These are phyloP conservation scores for Podospora conica DNA, from an alignment of 495 filamentous ascomycete genomes.

Conservation along the genomic window DNA sequence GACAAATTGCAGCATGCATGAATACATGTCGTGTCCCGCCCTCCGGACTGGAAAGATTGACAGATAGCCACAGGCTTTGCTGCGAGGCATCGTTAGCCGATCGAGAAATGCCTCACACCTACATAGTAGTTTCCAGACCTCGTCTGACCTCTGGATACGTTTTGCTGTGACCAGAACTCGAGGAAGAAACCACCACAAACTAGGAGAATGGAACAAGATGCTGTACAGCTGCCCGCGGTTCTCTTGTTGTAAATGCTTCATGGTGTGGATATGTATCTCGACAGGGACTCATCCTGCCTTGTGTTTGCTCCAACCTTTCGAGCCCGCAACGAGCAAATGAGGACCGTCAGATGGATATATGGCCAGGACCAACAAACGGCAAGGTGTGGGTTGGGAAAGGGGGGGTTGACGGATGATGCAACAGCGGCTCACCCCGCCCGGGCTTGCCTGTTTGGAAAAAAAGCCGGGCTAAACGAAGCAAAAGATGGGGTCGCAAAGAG, in stretches of 20 bases:
- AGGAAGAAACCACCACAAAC: not conserved
- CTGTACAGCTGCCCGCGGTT: not conserved
- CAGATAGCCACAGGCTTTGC: slow-evolving; percentile 5
- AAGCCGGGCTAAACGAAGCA: not conserved
- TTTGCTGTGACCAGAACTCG: not conserved
- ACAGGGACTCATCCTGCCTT: not conserved
- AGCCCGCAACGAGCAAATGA: not conserved
- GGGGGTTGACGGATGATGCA: slow-evolving; percentile 18
- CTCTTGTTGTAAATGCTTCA: not conserved
- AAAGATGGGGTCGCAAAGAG: slow-evolving; percentile 5
- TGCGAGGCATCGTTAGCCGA: slow-evolving; percentile 11
- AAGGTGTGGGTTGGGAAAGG: slow-evolving; percentile 12
- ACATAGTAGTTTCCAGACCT: not conserved
- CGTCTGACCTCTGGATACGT: not conserved
- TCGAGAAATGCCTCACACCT: slow-evolving; percentile 22
- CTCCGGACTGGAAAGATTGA: slow-evolving; percentile 14
- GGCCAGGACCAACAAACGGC: not conserved
- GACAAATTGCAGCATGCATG: slow-evolving; percentile 25
- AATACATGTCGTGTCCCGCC: slow-evolving; percentile 13
- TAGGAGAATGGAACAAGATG: not conserved
- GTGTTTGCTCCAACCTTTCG: not conserved
- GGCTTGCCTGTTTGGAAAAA: not conserved
- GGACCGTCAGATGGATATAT: not conserved
- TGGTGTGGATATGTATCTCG: not conserved
- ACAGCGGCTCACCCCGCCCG: slow-evolving; percentile 21